These are phyloP conservation scores for Avena insularis DNA, from an alignment of 176 grass and related monocot species.

Conservation along the genomic window DNA sequence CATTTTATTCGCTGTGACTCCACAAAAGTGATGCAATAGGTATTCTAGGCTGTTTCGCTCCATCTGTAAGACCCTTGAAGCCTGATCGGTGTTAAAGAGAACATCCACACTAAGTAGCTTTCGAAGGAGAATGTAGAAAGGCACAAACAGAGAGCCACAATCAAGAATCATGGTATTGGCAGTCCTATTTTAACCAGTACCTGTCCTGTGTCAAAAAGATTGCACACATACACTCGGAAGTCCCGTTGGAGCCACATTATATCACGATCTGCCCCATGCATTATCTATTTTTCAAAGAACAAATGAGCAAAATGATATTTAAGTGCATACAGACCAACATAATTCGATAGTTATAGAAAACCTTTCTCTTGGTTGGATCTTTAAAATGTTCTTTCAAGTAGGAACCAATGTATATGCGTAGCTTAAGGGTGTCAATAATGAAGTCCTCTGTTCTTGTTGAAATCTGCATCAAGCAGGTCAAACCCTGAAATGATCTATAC, in stretches of 20 bases:
- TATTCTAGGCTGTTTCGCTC: slow-evolving; percentile 93
- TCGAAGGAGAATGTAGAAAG: slow-evolving; percentile 32
- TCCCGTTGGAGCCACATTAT: slow-evolving; percentile 93
- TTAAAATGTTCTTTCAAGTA: slow-evolving; percentile 82
- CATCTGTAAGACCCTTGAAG: slow-evolving; percentile 88
- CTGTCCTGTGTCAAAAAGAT: slow-evolving; percentile 98
- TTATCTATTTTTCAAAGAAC: slow-evolving; percentile 62
- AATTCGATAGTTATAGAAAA: slow-evolving; percentile 40
- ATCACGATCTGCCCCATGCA: slow-evolving; percentile 98
- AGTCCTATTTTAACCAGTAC: slow-evolving; percentile 51
- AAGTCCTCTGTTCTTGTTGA: slow-evolving; percentile 98
- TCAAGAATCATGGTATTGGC: slow-evolving; percentile 27
- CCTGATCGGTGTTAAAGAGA: slow-evolving; percentile 56
- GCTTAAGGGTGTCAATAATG: slow-evolving; percentile 91
- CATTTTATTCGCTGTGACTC: slow-evolving; percentile 89
- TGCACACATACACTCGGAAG: slow-evolving; percentile 89
- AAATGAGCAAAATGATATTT: slow-evolving; percentile 45
- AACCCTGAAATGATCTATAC: slow-evolving; percentile 94
- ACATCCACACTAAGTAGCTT: slow-evolving; percentile 23
- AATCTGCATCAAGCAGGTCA: slow-evolving; percentile 99
- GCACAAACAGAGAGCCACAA: slow-evolving; percentile 11
- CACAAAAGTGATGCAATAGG: slow-evolving; percentile 87
- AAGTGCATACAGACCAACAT: slow-evolving; percentile 12
- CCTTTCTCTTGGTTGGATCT: slow-evolving; percentile 94
- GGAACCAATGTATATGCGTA: slow-evolving; percentile 77